Conservation (phyloP, 2,329 filamentous ascomycete species). For the Venturiaceae sp. region DNA sequence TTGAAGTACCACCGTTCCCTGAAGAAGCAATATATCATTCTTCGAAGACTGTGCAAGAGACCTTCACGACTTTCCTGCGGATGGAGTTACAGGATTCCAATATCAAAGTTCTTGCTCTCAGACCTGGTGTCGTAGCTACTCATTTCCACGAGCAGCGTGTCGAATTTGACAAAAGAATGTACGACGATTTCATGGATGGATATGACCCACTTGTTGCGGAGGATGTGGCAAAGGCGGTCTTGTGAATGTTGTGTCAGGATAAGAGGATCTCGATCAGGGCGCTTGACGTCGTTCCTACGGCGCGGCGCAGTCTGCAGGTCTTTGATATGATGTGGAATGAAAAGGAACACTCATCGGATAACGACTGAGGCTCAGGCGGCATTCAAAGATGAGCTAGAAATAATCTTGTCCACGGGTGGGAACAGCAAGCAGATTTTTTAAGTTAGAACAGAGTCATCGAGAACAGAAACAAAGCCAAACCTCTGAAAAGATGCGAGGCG, state of each 20-base stretch:
- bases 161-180: constrained; percentile 30
- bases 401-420: too few species aligned
- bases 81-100: constrained; percentile 37
- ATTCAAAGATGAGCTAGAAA: too few species aligned
- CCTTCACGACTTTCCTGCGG: constrained; percentile 38
- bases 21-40: constrained; percentile 42
- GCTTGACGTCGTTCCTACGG: constrained; percentile 36
- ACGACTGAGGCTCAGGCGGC: too few species aligned
- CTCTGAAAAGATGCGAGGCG: too few species aligned
- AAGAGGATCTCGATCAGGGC: constrained; percentile 35
- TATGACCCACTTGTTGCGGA: constrained; percentile 33
- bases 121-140: constrained; percentile 38
- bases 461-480: too few species aligned
- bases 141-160: constrained; percentile 39
- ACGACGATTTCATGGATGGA: constrained; percentile 35
- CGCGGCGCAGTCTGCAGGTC: constrained; percentile 26
- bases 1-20: constrained; percentile 24
- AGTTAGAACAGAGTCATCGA: too few species aligned
- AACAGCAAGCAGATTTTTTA: too few species aligned
- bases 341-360: too few species aligned
- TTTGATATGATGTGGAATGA: constrained; percentile 26
- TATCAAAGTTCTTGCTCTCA: constrained; percentile 36
- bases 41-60: constrained; percentile 38
- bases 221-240: constrained; percentile 33
- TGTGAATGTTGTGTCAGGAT: constrained; percentile 33